Evolutionary conservation across 164 flowering plant species (phyloP).

Genomic region (Tetrastigma voinierianum): DNA sequence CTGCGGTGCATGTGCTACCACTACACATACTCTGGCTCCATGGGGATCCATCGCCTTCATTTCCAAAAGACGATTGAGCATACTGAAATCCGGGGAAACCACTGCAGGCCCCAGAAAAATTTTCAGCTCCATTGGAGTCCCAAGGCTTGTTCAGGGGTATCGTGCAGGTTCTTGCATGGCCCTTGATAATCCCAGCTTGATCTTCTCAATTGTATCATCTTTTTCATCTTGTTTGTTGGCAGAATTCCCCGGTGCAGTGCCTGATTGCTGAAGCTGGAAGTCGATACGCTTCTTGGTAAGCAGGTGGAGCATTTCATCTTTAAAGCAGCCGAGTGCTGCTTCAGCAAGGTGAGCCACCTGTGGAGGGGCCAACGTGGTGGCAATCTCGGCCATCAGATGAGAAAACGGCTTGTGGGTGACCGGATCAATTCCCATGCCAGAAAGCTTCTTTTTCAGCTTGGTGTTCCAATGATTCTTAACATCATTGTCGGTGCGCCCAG

Average conservation of each 20-base stretch:
- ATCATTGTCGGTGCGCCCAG: slow-evolving; percentile 94
- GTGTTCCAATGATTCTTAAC: slow-evolving; percentile 99
- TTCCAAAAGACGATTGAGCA: too few relatives aligned
- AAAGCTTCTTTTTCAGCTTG: slow-evolving; percentile 89
- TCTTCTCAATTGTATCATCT: slow-evolving; percentile 65
- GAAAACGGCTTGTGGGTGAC: slow-evolving; percentile 98
- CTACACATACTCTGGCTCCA: too few relatives aligned
- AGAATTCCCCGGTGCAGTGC: slow-evolving; percentile 25
- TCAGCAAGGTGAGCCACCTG: slow-evolving; percentile 93
- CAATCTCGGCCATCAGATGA: slow-evolving; percentile 97
- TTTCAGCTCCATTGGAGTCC: slow-evolving; percentile 36
- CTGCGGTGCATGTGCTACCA: too few relatives aligned
- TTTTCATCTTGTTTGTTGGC: slow-evolving; percentile 39
- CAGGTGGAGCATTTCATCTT: slow-evolving; percentile 97
- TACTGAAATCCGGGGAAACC: too few relatives aligned
- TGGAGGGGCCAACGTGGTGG: slow-evolving; percentile 88
- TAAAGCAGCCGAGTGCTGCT: slow-evolving; percentile 97
- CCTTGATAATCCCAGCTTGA: slow-evolving; percentile 65
- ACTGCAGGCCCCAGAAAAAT: too few relatives aligned
- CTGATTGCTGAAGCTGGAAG: slow-evolving; percentile 58
- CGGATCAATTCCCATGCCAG: slow-evolving; percentile 98
- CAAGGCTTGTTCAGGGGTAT: slow-evolving; percentile 47
- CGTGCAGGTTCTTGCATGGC: slow-evolving; percentile 64
- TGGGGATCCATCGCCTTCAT: too few relatives aligned
- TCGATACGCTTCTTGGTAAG: slow-evolving; percentile 82